Conservation (phyloP, 331 rosid genomes). For the Acacia pycnantha region DNA sequence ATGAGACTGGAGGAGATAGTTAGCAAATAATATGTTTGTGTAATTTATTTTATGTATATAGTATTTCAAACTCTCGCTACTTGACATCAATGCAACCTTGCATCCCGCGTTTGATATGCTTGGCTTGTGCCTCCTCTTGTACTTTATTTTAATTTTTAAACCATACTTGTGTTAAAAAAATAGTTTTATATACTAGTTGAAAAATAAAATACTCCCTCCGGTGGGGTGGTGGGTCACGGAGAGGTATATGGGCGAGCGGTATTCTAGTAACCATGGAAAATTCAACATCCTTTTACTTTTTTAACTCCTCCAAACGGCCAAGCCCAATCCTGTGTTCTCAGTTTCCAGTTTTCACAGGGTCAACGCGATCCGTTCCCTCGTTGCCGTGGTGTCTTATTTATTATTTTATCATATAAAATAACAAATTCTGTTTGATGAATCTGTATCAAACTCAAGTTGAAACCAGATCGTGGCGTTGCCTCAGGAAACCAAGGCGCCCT, state of each 20-base stretch:
- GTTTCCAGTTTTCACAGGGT: too few relatives aligned
- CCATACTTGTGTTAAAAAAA: background rate
- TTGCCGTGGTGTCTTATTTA: background rate
- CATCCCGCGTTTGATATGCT: background rate
- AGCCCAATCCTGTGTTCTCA: too few relatives aligned
- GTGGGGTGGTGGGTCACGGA: too few relatives aligned
- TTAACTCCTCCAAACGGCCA: too few relatives aligned
- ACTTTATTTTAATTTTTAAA: too few relatives aligned
- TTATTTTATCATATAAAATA: too few relatives aligned
- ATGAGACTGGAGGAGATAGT: too few relatives aligned
- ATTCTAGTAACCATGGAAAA: background rate
- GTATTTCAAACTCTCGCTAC: too few relatives aligned
- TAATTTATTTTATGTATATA: too few relatives aligned
- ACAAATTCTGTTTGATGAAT: background rate
- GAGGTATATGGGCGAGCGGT: background rate
- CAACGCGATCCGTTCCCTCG: too few relatives aligned
- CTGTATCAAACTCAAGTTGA: background rate
- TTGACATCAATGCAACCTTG: background rate
- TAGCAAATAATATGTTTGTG: too few relatives aligned
- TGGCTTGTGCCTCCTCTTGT: background rate
- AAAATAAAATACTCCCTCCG: too few relatives aligned
- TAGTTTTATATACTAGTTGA: background rate
- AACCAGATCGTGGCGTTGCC: background rate
- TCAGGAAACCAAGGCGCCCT: background rate
- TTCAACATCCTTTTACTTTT: background rate